Evolutionary conservation across 2,329 filamentous ascomycete species (phyloP), one percentile per base, ranked within the genome.

Genomic region (Aspergillus thermomutatus): DNA sequence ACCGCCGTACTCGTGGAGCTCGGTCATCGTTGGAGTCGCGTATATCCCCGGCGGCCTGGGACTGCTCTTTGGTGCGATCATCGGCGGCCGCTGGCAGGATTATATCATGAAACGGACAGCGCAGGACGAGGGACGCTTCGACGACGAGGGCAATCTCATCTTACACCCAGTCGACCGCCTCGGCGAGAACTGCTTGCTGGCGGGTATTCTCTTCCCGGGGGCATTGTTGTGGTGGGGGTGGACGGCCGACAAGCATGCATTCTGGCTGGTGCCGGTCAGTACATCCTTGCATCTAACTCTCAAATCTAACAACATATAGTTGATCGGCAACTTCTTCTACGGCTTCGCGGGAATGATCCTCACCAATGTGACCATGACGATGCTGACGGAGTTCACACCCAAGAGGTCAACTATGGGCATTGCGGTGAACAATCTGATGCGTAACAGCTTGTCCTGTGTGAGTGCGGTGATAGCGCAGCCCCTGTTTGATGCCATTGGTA

Each of bases 341-440:
- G 74, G 74, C 43, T 54, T 74, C 7, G 72, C 72, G 6, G 66
- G 60, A 14, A 76, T 76, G 74, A 56, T 76, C 3, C 68, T 74
- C 46, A 74, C 74, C 60, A 66, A 66, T 7, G 59, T 72, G 52
- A 54, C 69, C 3, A 74, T 71, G 6, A 76, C 73, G 3, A 75
- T 75, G 73, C 61, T 78, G 50, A 78, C 75, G 1, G 75, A 78
- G 40, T 77, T 77, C 58, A 75, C 76, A 71, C 75, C 75, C 4
- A 59, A 68, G 8, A 71, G 69, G 46, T 69, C 73, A 1, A 67
- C 61, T 41, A 69, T 67, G 46, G 75, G 75, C 14, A 72, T 78
- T 10, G 75, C 75, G 2, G 55, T 75, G 21, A 77, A 76, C 60
- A 77, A 77, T 50, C 75, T 77, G 53, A 60, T 76, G 3, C 60